Evolutionary conservation across 306 rosid species (phyloP).

Genomic region (Hippophae gyantsensis): DNA sequence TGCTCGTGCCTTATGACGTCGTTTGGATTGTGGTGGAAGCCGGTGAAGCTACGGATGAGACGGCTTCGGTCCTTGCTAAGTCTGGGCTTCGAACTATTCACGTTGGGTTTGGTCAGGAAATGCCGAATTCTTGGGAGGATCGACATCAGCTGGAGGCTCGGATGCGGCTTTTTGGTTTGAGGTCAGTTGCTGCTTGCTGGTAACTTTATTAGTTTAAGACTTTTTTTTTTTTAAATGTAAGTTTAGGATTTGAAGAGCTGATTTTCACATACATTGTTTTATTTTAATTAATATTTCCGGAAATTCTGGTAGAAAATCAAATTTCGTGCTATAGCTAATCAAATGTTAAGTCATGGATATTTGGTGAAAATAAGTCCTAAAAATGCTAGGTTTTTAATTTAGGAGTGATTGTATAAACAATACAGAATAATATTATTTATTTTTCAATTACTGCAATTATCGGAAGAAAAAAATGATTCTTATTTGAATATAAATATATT

Average conservation of each 20-base stretch:
- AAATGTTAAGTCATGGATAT: no score
- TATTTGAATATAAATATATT: no score
- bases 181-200: constrained; percentile 25
- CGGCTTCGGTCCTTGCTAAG: constrained; percentile 60
- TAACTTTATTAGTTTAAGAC: neutral
- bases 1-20: constrained; percentile 80
- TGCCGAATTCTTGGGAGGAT: constrained; percentile 80
- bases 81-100: constrained; percentile 68
- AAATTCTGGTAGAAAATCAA: no score
- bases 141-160: constrained; percentile 72
- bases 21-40: constrained; percentile 97
- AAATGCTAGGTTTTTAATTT: no score
- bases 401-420: no score
- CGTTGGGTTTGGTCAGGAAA: constrained; percentile 45
- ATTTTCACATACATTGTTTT: no score
- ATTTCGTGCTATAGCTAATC: no score
- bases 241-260: neutral
- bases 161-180: constrained; percentile 82
- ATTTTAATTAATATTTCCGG: no score
- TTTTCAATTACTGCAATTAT: no score
- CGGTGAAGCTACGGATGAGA: constrained; percentile 76
- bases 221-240: neutral
- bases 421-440: no score
- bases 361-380: no score
- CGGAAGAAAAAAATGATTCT: no score